A percentile compares a stretch with the other conserved stretches of the same genome.
Evolutionary conservation across 192 early-diverging fungal genomes (phyloP).

Genomic region (Chytriomyces sp.): DNA sequence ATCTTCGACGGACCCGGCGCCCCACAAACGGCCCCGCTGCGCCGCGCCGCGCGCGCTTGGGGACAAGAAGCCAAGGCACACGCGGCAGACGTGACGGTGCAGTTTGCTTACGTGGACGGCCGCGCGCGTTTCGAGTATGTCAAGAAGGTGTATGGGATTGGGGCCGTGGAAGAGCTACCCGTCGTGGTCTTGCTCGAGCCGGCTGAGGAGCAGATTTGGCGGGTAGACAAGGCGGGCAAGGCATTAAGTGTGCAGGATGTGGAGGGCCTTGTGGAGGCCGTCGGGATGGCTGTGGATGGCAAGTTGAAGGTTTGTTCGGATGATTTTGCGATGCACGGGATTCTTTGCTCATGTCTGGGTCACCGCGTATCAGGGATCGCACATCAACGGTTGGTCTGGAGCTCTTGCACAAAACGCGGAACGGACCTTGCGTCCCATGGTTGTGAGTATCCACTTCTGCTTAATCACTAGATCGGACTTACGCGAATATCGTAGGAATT

Average conservation of each 20-base stretch:
- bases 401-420: slow-evolving; percentile 11
- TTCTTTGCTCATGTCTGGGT: not conserved
- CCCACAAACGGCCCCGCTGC: not conserved
- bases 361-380: not conserved
- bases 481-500: not conserved
- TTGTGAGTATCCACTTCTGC: not conserved
- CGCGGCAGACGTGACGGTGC: not conserved
- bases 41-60: slow-evolving; percentile 11
- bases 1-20: slow-evolving; percentile 47
- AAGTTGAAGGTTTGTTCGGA: slow-evolving; percentile 1
- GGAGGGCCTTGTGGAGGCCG: not conserved
- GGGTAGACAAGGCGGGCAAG: slow-evolving; percentile 3
- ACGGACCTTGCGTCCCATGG: not conserved
- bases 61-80: not conserved
- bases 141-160: slow-evolving; percentile 23
- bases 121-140: slow-evolving; percentile 14
- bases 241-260: not conserved
- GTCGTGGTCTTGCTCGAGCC: slow-evolving; percentile 23
- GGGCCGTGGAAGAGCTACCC: slow-evolving; percentile 17
- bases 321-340: not conserved
- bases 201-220: slow-evolving; percentile 15
- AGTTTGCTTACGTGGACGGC: slow-evolving; percentile 27
- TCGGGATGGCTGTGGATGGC: slow-evolving; percentile 5
- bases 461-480: not conserved
- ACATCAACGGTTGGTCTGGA: slow-evolving; percentile 22